A percentile compares a stretch with the other conserved stretches of the same genome.
Conservation (phyloP, 2,329 filamentous ascomycete genomes). For the Cryphonectria parasitica region DNA sequence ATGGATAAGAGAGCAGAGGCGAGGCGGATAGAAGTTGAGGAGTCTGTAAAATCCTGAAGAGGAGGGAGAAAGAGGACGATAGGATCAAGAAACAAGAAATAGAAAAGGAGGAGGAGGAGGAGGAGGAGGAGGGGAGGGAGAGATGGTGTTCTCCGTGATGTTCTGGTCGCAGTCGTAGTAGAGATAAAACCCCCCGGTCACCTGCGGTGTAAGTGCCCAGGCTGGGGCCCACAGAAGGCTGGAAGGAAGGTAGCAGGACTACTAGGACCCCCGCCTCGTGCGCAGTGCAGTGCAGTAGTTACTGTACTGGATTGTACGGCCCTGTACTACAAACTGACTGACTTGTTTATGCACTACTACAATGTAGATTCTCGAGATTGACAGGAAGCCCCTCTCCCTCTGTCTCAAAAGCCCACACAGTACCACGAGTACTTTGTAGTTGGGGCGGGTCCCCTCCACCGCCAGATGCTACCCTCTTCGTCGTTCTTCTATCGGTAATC, state of each 20-base stretch:
- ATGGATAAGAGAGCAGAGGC: slow-evolving; percentile 12
- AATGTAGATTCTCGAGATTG: slow-evolving; percentile 4
- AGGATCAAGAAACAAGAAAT: background rate
- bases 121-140: slow-evolving; percentile 10
- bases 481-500: slow-evolving; percentile 11
- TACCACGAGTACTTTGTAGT: background rate
- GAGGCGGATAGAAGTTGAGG: background rate
- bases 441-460: slow-evolving; percentile 9
- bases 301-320: background rate
- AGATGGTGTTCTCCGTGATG: slow-evolving; percentile 20
- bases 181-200: slow-evolving; percentile 11
- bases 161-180: slow-evolving; percentile 14
- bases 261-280: background rate
- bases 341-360: background rate
- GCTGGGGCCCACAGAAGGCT: background rate
- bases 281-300: background rate
- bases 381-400: background rate
- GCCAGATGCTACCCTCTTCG: background rate
- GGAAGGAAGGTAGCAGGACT: slow-evolving; percentile 4
- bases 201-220: slow-evolving; percentile 16
- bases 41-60: background rate
- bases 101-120: slow-evolving; percentile 1
- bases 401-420: background rate
- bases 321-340: background rate
- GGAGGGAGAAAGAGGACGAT: background rate